Conservation (phyloP, 2,329 filamentous ascomycete genomes). For the Botryotinia narcissicola region DNA sequence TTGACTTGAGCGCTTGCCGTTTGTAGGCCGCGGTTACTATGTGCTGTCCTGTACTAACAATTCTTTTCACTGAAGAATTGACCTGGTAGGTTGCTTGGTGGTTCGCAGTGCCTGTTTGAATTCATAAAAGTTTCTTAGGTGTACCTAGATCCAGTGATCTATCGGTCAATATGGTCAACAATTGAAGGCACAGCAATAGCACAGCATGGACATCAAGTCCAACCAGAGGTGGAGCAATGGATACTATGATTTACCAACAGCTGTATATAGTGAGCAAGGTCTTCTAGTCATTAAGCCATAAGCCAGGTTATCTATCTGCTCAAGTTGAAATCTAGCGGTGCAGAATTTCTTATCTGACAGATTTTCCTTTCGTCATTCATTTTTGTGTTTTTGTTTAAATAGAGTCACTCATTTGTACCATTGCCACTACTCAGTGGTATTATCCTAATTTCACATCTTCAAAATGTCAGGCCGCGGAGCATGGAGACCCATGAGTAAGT, state of each 20-base stretch:
- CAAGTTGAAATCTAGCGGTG: neutral
- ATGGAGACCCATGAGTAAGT: constrained; percentile 19
- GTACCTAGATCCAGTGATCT: neutral
- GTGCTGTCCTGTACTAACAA: neutral
- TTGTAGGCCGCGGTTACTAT: constrained; percentile 9
- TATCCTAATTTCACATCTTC: neutral
- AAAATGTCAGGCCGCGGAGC: constrained; percentile 10
- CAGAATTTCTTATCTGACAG: neutral
- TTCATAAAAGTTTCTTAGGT: neutral
- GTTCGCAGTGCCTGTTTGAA: neutral
- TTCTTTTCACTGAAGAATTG: neutral
- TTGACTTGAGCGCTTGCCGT: constrained; percentile 11
- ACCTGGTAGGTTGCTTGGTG: neutral
- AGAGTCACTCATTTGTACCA: neutral
- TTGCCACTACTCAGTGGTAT: neutral
- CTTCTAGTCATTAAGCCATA: neutral
- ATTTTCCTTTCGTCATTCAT: constrained; percentile 15
- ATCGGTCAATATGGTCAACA: neutral
- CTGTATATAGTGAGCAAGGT: constrained; percentile 14
- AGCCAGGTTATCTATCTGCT: neutral
- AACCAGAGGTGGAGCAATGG: neutral
- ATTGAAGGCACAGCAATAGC: neutral
- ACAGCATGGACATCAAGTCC: neutral
- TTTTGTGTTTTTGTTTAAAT: neutral
- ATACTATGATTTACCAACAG: neutral